Conservation (phyloP, 306 rosid species). For the Herpetospermum pedunculosum region DNA sequence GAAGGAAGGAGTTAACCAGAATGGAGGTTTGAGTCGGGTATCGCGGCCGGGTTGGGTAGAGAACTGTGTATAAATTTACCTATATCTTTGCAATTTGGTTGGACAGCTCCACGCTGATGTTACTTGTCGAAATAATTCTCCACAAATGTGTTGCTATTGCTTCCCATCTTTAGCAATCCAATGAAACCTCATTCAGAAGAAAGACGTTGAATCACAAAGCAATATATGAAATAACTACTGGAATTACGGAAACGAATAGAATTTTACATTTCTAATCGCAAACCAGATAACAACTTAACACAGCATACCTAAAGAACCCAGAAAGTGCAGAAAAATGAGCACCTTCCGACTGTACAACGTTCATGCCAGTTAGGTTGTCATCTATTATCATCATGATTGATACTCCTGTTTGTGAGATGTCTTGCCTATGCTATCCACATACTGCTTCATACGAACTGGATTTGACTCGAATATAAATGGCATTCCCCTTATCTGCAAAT, state of each 20-base stretch:
- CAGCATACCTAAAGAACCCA: slow-evolving; percentile 20
- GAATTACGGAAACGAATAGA: background rate
- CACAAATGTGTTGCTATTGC: background rate
- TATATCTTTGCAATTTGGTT: background rate
- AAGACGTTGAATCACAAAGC: background rate
- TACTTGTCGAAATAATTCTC: background rate
- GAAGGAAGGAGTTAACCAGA: background rate
- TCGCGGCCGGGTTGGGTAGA: background rate
- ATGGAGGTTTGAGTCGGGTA: background rate
- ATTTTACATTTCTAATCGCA: background rate
- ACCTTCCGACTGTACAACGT: slow-evolving; percentile 30
- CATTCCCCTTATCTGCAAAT: slow-evolving; percentile 67
- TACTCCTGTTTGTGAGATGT: slow-evolving; percentile 19
- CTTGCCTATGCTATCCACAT: slow-evolving; percentile 33
- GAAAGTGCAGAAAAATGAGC: slow-evolving; percentile 48
- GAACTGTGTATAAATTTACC: background rate
- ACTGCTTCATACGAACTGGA: slow-evolving; percentile 43
- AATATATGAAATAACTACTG: background rate
- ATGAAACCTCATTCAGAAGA: slow-evolving; percentile 8
- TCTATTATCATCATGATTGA: slow-evolving; percentile 18
- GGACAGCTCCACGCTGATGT: background rate
- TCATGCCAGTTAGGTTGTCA: slow-evolving; percentile 17
- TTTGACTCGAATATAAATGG: slow-evolving; percentile 65
- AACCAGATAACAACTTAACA: background rate
- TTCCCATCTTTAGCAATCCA: slow-evolving; percentile 8